A percentile compares a stretch with the other conserved stretches of the same genome.
These are phyloP conservation scores for Dissophora globulifera DNA, from an alignment of 192 early-diverging fungal genomes.

Conservation along the genomic window DNA sequence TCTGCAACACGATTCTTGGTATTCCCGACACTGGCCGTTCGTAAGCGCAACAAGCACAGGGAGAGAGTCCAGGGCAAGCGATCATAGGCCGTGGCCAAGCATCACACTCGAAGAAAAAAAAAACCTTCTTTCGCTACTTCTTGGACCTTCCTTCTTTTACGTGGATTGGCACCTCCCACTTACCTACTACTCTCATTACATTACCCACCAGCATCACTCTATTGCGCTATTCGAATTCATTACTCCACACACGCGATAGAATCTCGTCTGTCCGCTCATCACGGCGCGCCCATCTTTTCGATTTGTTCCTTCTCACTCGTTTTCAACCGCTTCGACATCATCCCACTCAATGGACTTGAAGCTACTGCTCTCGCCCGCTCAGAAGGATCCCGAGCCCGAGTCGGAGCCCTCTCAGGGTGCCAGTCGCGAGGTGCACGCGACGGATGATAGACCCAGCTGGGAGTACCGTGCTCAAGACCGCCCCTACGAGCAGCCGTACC, in stretches of 20 bases:
- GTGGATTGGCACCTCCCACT: slow-evolving; percentile 10
- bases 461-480: slow-evolving; percentile 9
- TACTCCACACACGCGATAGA: neutral
- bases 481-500: slow-evolving; percentile 9
- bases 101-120: no score
- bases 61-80: no score
- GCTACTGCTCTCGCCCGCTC: slow-evolving; percentile 37
- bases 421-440: slow-evolving; percentile 23
- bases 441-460: slow-evolving; percentile 22
- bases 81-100: neutral
- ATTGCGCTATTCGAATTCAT: neutral
- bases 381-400: slow-evolving; percentile 44
- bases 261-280: neutral
- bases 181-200: no score
- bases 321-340: neutral
- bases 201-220: neutral
- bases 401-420: slow-evolving; percentile 5
- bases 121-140: slow-evolving; percentile 9
- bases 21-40: no score
- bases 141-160: neutral
- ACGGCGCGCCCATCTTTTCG: neutral
- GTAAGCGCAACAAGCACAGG: no score
- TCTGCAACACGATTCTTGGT: no score
- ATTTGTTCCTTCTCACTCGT: no score
- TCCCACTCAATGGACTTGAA: slow-evolving; percentile 44